phyloP scores from a whole-genome alignment of 1,139 yeast species.

The Pneumocystis murina region DNA sequence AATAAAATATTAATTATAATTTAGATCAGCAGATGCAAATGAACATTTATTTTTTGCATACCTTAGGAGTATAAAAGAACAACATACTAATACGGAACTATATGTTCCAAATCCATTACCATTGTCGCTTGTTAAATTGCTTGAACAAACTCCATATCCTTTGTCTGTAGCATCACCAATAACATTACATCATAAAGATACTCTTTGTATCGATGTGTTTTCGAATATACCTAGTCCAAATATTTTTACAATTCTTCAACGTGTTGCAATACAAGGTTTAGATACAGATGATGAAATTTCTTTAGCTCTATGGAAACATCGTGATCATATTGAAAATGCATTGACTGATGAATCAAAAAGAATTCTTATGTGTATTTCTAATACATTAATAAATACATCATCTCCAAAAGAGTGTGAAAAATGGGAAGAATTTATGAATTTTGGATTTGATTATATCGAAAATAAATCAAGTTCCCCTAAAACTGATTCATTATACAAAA shows the following conservation, averaged over 20 bases:
- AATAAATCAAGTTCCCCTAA: background rate
- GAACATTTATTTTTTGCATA: conserved; percentile 68
- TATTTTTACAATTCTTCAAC: conserved; percentile 1
- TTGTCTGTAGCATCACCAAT: background rate
- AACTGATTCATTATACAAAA: background rate
- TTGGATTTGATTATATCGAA: conserved; percentile 1
- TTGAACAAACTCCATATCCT: conserved; percentile 1
- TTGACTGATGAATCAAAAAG: background rate
- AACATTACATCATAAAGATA: conserved; percentile 5
- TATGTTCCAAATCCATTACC: background rate
- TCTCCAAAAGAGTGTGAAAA: background rate
- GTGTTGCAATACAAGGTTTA: background rate
- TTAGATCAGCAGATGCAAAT: conserved; percentile 66
- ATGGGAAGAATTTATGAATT: background rate
- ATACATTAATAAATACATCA: background rate
- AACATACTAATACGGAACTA: conserved; percentile 24
- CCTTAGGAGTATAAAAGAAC: conserved; percentile 64
- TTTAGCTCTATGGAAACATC: background rate
- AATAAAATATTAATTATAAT: conserved; percentile 18
- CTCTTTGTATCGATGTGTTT: conserved; percentile 17
- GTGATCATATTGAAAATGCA: background rate
- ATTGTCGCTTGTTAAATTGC: background rate
- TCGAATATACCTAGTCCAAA: conserved; percentile 9
- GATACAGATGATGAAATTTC: background rate
- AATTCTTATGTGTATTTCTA: background rate